Conservation (phyloP, 208 protist genomes). For the Trypanosoma vivax region DNA sequence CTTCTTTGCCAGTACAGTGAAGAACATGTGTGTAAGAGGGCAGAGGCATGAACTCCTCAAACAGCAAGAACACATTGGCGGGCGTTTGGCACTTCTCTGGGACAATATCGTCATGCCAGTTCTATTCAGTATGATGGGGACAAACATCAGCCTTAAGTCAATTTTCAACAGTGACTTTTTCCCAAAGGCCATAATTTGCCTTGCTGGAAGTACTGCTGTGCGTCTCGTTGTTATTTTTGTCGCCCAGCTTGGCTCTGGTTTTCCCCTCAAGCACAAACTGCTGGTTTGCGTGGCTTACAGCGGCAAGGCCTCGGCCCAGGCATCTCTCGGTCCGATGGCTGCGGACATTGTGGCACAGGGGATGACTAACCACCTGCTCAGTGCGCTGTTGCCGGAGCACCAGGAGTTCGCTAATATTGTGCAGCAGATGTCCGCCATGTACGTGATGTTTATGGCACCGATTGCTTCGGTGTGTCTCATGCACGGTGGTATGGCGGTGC, state of each 20-base stretch:
- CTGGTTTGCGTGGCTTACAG: conserved; percentile 66
- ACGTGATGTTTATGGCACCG: conserved; percentile 75
- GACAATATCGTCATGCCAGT: conserved; percentile 66
- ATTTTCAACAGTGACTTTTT: conserved; percentile 70
- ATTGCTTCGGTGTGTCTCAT: conserved; percentile 59
- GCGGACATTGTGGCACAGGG: conserved; percentile 38
- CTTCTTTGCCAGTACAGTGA: conserved; percentile 62
- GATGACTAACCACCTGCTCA: conserved; percentile 21
- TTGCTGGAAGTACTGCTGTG: conserved; percentile 47
- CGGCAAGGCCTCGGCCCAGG: conserved; percentile 72
- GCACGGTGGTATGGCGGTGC: conserved; percentile 37
- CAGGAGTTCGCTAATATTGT: conserved; percentile 54
- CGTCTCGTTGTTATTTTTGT: conserved; percentile 46
- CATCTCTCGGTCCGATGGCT: conserved; percentile 61
- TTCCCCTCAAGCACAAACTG: conserved; percentile 45
- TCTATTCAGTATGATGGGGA: conserved; percentile 67
- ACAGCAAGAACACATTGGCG: conserved; percentile 63
- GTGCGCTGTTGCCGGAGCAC: conserved; percentile 20
- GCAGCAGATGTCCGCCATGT: conserved; percentile 64
- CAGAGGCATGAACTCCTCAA: conserved; percentile 40
- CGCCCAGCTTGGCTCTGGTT: conserved; percentile 42
- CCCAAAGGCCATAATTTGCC: conserved; percentile 55
- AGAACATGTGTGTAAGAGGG: conserved; percentile 56
- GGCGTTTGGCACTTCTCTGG: conserved; percentile 60
- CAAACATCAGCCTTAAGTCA: conserved; percentile 48